These are phyloP conservation scores for Cyclotella baltica DNA, from an alignment of 108 stramenopile genomes.

Conservation along the genomic window DNA sequence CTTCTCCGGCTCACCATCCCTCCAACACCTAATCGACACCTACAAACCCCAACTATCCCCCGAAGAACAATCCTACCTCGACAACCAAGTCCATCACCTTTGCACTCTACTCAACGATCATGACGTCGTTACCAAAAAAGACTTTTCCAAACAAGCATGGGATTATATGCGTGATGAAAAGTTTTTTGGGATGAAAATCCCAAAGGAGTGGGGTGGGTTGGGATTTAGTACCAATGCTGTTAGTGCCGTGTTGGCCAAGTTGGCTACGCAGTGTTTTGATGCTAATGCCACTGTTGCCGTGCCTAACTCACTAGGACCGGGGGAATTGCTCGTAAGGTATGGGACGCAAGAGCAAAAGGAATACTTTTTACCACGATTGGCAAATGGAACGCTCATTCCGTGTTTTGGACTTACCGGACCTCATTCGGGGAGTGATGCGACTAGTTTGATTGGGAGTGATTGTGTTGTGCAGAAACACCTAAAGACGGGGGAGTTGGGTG, in stretches of 20 bases:
- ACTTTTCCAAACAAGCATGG: constrained; percentile 93
- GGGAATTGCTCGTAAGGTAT: constrained; percentile 94
- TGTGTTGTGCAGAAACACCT: constrained; percentile 85
- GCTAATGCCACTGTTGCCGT: constrained; percentile 97
- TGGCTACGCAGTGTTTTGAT: constrained; percentile 88
- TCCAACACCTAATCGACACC: constrained; percentile 89
- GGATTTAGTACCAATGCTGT: constrained; percentile 96
- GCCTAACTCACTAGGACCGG: constrained; percentile 97
- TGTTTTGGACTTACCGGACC: constrained; percentile 99
- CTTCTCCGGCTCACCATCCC: constrained; percentile 91
- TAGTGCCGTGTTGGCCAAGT: constrained; percentile 89
- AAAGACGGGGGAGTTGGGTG: constrained; percentile 91
- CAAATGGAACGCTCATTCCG: constrained; percentile 96
- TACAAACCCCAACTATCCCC: constrained; percentile 80
- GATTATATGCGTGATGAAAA: constrained; percentile 94
- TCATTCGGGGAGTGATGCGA: constrained; percentile 95
- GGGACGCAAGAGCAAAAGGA: constrained; percentile 95
- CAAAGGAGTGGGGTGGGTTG: constrained; percentile 96
- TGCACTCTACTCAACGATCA: constrained; percentile 94
- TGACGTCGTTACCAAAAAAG: constrained; percentile 84
- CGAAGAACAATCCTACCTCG: constrained; percentile 86
- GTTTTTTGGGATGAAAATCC: constrained; percentile 97
- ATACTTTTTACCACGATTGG: constrained; percentile 93
- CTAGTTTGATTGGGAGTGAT: constrained; percentile 91
- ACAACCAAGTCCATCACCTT: constrained; percentile 90